These are phyloP conservation scores for Ceratobasidium sp. DNA, from an alignment of 1,284 basidiomycete species.

Conservation along the genomic window DNA sequence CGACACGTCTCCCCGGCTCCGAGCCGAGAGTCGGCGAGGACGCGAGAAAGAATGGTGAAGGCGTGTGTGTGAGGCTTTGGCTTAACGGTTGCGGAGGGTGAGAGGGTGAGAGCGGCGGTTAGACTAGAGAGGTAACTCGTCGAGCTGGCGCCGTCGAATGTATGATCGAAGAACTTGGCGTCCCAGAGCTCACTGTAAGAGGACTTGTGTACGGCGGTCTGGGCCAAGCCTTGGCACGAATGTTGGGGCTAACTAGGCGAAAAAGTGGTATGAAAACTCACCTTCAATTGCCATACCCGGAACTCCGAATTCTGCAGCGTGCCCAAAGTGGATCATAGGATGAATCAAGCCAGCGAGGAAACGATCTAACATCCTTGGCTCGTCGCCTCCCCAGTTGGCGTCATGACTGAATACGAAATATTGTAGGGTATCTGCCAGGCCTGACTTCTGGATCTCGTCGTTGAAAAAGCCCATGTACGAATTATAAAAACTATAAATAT, in stretches of 20 bases:
- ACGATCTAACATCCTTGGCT: constrained; percentile 71
- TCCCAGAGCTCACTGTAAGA: constrained; percentile 54
- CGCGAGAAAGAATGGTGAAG: constrained; percentile 36
- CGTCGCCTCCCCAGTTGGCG: constrained; percentile 61
- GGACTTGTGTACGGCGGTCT: constrained; percentile 55
- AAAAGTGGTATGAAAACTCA: constrained; percentile 50
- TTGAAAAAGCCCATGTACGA: constrained; percentile 72
- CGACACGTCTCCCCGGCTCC: constrained; percentile 37
- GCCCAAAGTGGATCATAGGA: constrained; percentile 74
- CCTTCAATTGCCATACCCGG: constrained; percentile 76
- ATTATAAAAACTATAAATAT: constrained; percentile 66
- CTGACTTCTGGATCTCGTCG: constrained; percentile 60
- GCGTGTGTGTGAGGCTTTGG: constrained; percentile 39
- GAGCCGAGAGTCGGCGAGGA: constrained; percentile 42
- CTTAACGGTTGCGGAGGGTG: neutral
- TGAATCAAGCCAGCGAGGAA: constrained; percentile 72
- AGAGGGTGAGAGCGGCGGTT: neutral
- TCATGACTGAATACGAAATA: constrained; percentile 69
- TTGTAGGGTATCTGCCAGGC: constrained; percentile 63
- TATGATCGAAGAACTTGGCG: constrained; percentile 51
- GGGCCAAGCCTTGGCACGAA: constrained; percentile 57
- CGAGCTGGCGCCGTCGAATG: constrained; percentile 36
- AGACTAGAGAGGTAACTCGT: neutral
- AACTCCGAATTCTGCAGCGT: constrained; percentile 73
- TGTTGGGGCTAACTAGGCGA: neutral